Evolutionary conservation across 768 basidiomycete genomes (phyloP), one percentile per base, ranked within the genome.

Genomic region (Amanita rimosa): DNA sequence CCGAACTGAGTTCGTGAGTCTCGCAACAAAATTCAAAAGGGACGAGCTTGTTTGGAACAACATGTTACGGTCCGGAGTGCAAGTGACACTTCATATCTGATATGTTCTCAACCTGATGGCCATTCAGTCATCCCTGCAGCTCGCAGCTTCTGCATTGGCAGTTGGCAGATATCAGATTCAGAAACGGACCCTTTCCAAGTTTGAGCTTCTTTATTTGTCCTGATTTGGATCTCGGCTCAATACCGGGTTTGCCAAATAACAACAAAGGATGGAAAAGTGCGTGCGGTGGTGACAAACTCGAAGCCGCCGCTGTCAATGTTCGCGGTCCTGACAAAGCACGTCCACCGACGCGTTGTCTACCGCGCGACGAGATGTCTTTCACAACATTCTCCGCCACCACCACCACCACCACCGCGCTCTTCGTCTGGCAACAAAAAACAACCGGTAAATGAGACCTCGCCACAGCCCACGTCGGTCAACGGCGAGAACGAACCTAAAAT

Each of bases 341-440:
- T 67, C 44, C 60, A 63, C 29, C 62, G 67, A 45, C 63, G 64
- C 38, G 57, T 64, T 24, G 44, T 66, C 38, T 54, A 54, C 43
- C 60, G 60, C n/a, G 56, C 65, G 10, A 57, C 62, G 52, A 61
- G 69, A 60, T 69, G 61, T 47, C 57, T 65, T 53, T 65, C 69
- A 14, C 60, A 67, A 55, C 60, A 58, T 19, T 53, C 60, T 14
- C 57, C 60, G 4, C 39, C 45, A 27, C 50, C 45, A 27, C 50
- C 59, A 8, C 51, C 60, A 14, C 44, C 60, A 14, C 44, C 61
- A 53, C 50, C 57, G 46, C 35, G 60, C 19, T 50, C 49, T 26
- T 36, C 49, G 9, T 22, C 44, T 16, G 17, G 19, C 9, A 24
- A 35, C 16, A 45, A 35, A 16, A 29, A 41, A 34, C 48, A 49